A percentile compares a stretch with the other conserved stretches of the same genome.
Conservation (phyloP, 1,284 basidiomycete species). For the Veloboletus limbatus region DNA sequence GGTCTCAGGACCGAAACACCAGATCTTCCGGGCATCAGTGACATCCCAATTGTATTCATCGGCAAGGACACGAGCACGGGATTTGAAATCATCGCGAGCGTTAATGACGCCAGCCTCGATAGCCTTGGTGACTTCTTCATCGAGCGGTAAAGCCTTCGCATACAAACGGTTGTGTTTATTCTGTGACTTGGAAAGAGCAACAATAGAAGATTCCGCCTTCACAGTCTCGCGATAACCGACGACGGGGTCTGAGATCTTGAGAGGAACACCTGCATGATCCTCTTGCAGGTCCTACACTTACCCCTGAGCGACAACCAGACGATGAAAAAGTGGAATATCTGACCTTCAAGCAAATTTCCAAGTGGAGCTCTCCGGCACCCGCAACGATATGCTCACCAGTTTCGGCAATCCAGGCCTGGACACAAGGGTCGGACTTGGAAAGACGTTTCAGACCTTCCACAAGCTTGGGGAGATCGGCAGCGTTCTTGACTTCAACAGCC, state of each 20-base stretch:
- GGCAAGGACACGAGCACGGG: slow-evolving; percentile 92
- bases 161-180: slow-evolving; percentile 99
- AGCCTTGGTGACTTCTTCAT: slow-evolving; percentile 91
- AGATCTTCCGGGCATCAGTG: slow-evolving; percentile 98
- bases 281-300: slow-evolving; percentile 85
- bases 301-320: background rate
- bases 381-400: slow-evolving; percentile 99
- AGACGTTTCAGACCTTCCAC: slow-evolving; percentile 99
- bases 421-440: slow-evolving; percentile 99
- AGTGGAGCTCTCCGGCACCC: slow-evolving; percentile 98
- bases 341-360: slow-evolving; percentile 99
- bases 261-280: slow-evolving; percentile 98
- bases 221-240: slow-evolving; percentile 99
- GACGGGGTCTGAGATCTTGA: slow-evolving; percentile 99
- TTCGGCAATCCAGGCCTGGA: slow-evolving; percentile 92
- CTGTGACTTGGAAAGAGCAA: slow-evolving; percentile 98
- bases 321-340: background rate
- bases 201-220: slow-evolving; percentile 92
- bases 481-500: slow-evolving; percentile 99
- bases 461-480: slow-evolving; percentile 97
- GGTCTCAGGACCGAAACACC: slow-evolving; percentile 99
- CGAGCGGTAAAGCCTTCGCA: slow-evolving; percentile 89
- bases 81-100: slow-evolving; percentile 97
- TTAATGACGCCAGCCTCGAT: slow-evolving; percentile 89
- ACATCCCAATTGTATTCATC: slow-evolving; percentile 99